Conservation (phyloP, 2,329 filamentous ascomycete genomes). For the Teratosphaeria pseudoeucalypti region DNA sequence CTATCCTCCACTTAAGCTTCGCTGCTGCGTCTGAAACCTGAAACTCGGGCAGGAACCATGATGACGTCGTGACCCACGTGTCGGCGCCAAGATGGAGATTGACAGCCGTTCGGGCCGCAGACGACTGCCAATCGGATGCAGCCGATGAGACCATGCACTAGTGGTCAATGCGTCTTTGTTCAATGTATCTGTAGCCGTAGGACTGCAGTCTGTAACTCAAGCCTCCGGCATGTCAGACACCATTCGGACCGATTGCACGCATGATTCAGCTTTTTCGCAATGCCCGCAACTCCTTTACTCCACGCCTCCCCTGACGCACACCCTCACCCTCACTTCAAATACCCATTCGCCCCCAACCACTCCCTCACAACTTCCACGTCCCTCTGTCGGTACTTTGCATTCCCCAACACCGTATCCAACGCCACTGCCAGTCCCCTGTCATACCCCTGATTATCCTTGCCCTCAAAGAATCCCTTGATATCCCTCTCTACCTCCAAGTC, state of each 20-base stretch:
- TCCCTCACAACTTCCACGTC: slow-evolving; percentile 64
- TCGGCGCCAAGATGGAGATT: not conserved
- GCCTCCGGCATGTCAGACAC: too few relatives aligned
- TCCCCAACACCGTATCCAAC: slow-evolving; percentile 72
- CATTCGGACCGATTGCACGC: too few relatives aligned
- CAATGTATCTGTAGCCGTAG: too few relatives aligned
- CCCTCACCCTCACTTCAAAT: slow-evolving; percentile 27
- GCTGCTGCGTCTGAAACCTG: not conserved
- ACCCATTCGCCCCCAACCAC: slow-evolving; percentile 61
- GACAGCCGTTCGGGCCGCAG: not conserved
- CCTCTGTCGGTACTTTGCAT: slow-evolving; percentile 70
- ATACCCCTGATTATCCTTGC: slow-evolving; percentile 77
- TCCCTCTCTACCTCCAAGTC: slow-evolving; percentile 60
- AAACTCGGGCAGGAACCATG: not conserved
- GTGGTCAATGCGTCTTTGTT: too few relatives aligned
- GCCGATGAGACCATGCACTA: not conserved
- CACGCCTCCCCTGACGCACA: not conserved
- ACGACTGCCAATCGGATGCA: not conserved
- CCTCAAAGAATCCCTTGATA: slow-evolving; percentile 73
- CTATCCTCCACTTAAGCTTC: not conserved
- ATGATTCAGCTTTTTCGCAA: too few relatives aligned
- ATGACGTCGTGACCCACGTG: not conserved
- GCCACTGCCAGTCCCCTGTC: slow-evolving; percentile 78
- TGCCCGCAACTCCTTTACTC: not conserved
- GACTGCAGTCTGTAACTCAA: too few relatives aligned